A percentile compares a stretch with the other conserved stretches of the same genome.
Conservation (phyloP, 495 filamentous ascomycete genomes). For the Neurospora africana region DNA sequence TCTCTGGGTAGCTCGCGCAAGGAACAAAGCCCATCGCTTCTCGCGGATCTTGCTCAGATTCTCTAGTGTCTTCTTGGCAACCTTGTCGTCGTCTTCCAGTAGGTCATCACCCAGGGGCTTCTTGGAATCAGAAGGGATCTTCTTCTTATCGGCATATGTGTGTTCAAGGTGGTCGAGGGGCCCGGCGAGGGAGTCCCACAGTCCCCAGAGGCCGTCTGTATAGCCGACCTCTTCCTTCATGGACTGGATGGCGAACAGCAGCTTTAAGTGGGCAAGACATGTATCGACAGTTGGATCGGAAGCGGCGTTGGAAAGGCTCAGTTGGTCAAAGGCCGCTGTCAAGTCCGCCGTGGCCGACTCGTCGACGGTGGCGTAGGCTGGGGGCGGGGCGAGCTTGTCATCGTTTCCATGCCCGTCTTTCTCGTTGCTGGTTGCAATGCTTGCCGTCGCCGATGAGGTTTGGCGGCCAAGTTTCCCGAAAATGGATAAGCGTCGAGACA, state of each 20-base stretch:
- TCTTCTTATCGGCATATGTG: conserved; percentile 9
- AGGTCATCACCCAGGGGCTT: background rate
- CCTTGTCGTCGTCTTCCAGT: conserved; percentile 14
- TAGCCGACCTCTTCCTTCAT: conserved; percentile 57
- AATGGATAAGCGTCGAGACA: conserved; percentile 3
- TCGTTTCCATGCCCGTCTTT: background rate
- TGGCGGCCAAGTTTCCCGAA: background rate
- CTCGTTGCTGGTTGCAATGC: background rate
- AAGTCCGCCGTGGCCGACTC: conserved; percentile 14
- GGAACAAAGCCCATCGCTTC: conserved; percentile 72
- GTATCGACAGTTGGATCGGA: conserved; percentile 24
- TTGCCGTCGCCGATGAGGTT: background rate
- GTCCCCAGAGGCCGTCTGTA: conserved; percentile 53
- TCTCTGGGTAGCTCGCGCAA: conserved; percentile 61
- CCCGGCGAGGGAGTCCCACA: conserved; percentile 42
- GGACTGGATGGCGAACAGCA: conserved; percentile 58
- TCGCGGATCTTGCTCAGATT: conserved; percentile 49
- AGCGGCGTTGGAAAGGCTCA: conserved; percentile 20
- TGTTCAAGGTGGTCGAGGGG: conserved; percentile 15
- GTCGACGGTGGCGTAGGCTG: conserved; percentile 1
- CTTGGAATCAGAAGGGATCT: background rate
- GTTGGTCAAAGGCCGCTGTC: conserved; percentile 31
- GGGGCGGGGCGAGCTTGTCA: background rate
- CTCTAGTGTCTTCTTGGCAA: conserved; percentile 18
- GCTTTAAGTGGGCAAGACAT: conserved; percentile 67